Evolutionary conservation across 331 rosid species (phyloP).

Genomic region (Rhamnella rubrinervis): DNA sequence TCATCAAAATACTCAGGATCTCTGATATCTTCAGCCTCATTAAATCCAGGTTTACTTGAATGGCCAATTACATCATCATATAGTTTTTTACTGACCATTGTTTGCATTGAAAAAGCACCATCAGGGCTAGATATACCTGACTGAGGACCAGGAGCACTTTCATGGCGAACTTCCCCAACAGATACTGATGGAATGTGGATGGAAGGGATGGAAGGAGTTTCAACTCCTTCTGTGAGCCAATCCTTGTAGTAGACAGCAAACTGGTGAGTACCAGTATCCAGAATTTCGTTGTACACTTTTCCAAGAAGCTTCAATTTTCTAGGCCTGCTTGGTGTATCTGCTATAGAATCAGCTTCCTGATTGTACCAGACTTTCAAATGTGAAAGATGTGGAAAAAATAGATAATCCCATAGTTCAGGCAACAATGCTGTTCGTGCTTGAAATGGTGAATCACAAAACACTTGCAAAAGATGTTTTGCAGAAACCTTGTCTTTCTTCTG

Average conservation of each 20-base stretch:
- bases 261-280: constrained; percentile 65
- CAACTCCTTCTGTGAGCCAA: constrained; percentile 83
- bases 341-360: constrained; percentile 47
- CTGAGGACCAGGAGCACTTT: constrained; percentile 42
- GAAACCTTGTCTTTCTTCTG: constrained; percentile 63
- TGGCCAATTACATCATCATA: constrained; percentile 56
- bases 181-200: constrained; percentile 51
- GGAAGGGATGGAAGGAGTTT: constrained; percentile 60
- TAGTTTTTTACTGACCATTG: constrained; percentile 69
- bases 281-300: constrained; percentile 53
- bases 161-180: constrained; percentile 31
- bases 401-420: constrained; percentile 75
- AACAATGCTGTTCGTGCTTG: constrained; percentile 59
- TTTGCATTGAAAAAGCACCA: constrained; percentile 54
- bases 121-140: constrained; percentile 42
- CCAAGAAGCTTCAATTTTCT: constrained; percentile 50
- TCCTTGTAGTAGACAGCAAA: constrained; percentile 73
- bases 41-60: constrained; percentile 32
- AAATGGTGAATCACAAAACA: constrained; percentile 64
- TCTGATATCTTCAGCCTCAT: constrained; percentile 32
- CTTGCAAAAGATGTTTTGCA: constrained; percentile 84
- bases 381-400: constrained; percentile 66
- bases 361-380: constrained; percentile 65
- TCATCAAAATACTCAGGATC: constrained; percentile 30
- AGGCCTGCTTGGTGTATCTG: constrained; percentile 38